Evolutionary conservation across 768 basidiomycete genomes (phyloP).

Genomic region (Astraeus odoratus): DNA sequence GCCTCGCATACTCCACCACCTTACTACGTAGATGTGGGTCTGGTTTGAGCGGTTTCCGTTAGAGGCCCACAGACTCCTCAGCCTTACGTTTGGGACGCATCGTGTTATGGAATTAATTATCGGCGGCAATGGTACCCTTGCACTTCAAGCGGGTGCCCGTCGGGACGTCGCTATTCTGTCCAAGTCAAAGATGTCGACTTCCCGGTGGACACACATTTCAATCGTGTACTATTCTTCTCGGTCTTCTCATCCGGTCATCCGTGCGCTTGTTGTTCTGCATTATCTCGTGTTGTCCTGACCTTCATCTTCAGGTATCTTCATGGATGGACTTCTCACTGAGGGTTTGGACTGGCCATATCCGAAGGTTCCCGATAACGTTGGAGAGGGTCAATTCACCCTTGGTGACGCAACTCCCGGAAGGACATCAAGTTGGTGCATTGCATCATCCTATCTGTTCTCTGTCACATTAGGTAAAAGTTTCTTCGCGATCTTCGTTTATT

Average conservation of each 20-base stretch:
- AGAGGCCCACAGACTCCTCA: slow-evolving; percentile 30
- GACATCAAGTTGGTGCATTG: slow-evolving; percentile 52
- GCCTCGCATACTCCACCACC: not conserved
- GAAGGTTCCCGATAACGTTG: slow-evolving; percentile 31
- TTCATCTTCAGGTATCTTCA: slow-evolving; percentile 49
- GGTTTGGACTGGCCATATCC: slow-evolving; percentile 62
- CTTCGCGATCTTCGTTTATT: not conserved
- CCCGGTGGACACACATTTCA: slow-evolving; percentile 67
- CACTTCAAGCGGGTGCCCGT: slow-evolving; percentile 36
- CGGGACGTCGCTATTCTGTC: slow-evolving; percentile 37
- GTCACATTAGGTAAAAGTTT: slow-evolving; percentile 44
- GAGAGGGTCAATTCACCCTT: slow-evolving; percentile 38
- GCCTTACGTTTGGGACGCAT: slow-evolving; percentile 25
- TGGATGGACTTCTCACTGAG: slow-evolving; percentile 67
- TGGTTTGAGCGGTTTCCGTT: slow-evolving; percentile 40
- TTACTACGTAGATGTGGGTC: slow-evolving; percentile 36
- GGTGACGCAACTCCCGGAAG: slow-evolving; percentile 44
- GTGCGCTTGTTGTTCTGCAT: slow-evolving; percentile 32
- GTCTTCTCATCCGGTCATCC: slow-evolving; percentile 48
- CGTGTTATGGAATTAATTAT: slow-evolving; percentile 40
- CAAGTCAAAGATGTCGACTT: slow-evolving; percentile 40
- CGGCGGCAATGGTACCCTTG: slow-evolving; percentile 50
- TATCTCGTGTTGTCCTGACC: not conserved
- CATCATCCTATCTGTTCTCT: slow-evolving; percentile 57
- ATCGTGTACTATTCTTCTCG: slow-evolving; percentile 60